Evolutionary conservation across 1,139 yeast genomes (phyloP).

Genomic region (Candida buenavistaensis): DNA sequence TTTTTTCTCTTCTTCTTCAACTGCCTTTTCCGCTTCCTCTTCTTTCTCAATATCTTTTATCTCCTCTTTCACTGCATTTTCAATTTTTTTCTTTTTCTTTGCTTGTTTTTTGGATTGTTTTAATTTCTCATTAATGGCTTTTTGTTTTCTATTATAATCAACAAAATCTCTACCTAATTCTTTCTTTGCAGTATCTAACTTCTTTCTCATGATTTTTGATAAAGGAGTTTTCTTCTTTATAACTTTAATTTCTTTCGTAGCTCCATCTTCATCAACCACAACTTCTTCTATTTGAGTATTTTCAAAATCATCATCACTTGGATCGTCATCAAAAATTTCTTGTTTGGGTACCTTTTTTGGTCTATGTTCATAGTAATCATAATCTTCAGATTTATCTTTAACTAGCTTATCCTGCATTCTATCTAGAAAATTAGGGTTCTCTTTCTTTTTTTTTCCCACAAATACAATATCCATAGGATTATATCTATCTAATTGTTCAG

Average conservation of each 20-base stretch:
- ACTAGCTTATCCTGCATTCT: slow-evolving; percentile 31
- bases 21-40: slow-evolving; percentile 9
- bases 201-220: slow-evolving; percentile 25
- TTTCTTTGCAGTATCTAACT: slow-evolving; percentile 27
- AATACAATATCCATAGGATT: slow-evolving; percentile 47
- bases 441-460: slow-evolving; percentile 29
- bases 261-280: slow-evolving; percentile 12
- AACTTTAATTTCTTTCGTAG: slow-evolving; percentile 10
- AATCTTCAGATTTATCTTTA: slow-evolving; percentile 33
- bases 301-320: slow-evolving; percentile 20
- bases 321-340: slow-evolving; percentile 13
- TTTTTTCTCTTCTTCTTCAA: slow-evolving; percentile 4
- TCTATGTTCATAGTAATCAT: slow-evolving; percentile 37
- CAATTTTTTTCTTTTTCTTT: not conserved
- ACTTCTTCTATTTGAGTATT: slow-evolving; percentile 5
- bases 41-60: slow-evolving; percentile 7
- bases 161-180: slow-evolving; percentile 34
- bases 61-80: slow-evolving; percentile 1
- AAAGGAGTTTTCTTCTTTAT: slow-evolving; percentile 27
- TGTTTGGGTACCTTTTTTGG: slow-evolving; percentile 8
- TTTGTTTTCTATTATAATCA: slow-evolving; percentile 26
- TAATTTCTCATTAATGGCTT: slow-evolving; percentile 18
- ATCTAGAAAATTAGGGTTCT: slow-evolving; percentile 25
- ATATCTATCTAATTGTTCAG: slow-evolving; percentile 30
- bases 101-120: slow-evolving; percentile 1